These are phyloP conservation scores for Neopestalotiopsis sp. DNA, from an alignment of 2,329 filamentous ascomycete species.

Conservation along the genomic window DNA sequence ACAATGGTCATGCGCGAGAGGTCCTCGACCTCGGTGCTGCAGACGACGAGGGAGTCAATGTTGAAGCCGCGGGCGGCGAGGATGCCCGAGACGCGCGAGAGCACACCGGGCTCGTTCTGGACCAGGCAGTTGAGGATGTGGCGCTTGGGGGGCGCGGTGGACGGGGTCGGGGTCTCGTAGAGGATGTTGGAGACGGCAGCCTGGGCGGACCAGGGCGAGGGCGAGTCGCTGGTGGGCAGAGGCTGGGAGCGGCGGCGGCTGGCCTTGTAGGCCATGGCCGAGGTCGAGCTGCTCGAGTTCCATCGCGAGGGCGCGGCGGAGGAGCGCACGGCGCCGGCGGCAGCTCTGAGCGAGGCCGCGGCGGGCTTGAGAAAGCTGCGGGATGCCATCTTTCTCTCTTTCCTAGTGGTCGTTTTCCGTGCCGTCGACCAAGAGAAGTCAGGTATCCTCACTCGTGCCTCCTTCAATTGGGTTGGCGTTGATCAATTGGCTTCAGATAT, in stretches of 20 bases:
- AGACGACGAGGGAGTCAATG: slow-evolving; percentile 97
- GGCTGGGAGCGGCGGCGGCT: slow-evolving; percentile 89
- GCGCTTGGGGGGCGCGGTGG: slow-evolving; percentile 83
- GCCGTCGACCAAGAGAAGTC: slow-evolving; percentile 20
- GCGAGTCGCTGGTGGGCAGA: slow-evolving; percentile 77
- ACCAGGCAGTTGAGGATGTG: slow-evolving; percentile 98
- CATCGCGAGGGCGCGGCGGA: slow-evolving; percentile 29
- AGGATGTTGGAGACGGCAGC: slow-evolving; percentile 97
- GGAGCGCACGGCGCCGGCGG: slow-evolving; percentile 26
- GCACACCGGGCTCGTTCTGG: slow-evolving; percentile 97
- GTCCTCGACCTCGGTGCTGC: slow-evolving; percentile 96
- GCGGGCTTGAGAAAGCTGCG: slow-evolving; percentile 33
- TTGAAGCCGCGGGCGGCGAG: slow-evolving; percentile 97
- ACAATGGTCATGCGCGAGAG: slow-evolving; percentile 99
- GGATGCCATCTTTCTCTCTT: slow-evolving; percentile 37
- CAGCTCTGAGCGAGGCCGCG: slow-evolving; percentile 28
- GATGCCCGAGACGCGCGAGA: slow-evolving; percentile 96
- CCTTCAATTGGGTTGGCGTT: slow-evolving; percentile 20
- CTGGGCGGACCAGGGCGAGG: slow-evolving; percentile 85
- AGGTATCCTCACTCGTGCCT: slow-evolving; percentile 32
- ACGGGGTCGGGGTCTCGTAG: slow-evolving; percentile 93
- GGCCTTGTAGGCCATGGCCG: slow-evolving; percentile 95
- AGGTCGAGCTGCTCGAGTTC: slow-evolving; percentile 73
- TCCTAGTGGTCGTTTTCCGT: slow-evolving; percentile 25
- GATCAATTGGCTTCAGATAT: slow-evolving; percentile 28